These are phyloP conservation scores for Kodamaea fungicola DNA, from an alignment of 1,139 yeast species.

Conservation along the genomic window DNA sequence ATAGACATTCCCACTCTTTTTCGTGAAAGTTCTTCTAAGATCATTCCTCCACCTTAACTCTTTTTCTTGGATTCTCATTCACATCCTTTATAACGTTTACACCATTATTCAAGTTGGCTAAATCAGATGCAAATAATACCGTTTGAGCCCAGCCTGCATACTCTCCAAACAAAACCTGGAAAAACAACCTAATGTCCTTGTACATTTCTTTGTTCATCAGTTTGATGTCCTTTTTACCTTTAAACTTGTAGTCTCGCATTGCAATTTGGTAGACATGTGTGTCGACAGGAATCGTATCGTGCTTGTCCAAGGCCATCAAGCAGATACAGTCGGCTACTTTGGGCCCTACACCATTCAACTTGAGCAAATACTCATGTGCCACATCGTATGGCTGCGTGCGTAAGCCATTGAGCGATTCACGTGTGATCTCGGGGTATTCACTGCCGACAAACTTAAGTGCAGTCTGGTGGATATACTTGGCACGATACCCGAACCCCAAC, in stretches of 20 bases:
- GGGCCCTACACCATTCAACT: slow-evolving; percentile 90
- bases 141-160: slow-evolving; percentile 99
- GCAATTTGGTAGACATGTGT: slow-evolving; percentile 97
- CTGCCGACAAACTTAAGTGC: slow-evolving; percentile 46
- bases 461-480: slow-evolving; percentile 79
- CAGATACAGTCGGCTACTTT: slow-evolving; percentile 94
- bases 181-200: slow-evolving; percentile 56
- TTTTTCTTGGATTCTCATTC: slow-evolving; percentile 1
- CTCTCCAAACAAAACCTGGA: slow-evolving; percentile 74
- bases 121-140: slow-evolving; percentile 82
- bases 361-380: slow-evolving; percentile 62
- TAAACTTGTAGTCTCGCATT: slow-evolving; percentile 68
- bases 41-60: background rate
- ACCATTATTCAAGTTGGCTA: slow-evolving; percentile 61
- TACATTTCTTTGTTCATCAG: slow-evolving; percentile 60
- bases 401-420: slow-evolving; percentile 31
- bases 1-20: no score
- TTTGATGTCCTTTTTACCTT: slow-evolving; percentile 42
- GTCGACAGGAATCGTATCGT: slow-evolving; percentile 89
- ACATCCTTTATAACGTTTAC: slow-evolving; percentile 11
- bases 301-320: slow-evolving; percentile 86
- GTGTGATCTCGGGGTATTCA: slow-evolving; percentile 29
- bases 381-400: slow-evolving; percentile 48
- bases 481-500: slow-evolving; percentile 88
- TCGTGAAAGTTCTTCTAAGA: no score